Conservation (phyloP, 225 moss, liverwort and hornwort genomes). For the Rhytidiadelphus loreus region DNA sequence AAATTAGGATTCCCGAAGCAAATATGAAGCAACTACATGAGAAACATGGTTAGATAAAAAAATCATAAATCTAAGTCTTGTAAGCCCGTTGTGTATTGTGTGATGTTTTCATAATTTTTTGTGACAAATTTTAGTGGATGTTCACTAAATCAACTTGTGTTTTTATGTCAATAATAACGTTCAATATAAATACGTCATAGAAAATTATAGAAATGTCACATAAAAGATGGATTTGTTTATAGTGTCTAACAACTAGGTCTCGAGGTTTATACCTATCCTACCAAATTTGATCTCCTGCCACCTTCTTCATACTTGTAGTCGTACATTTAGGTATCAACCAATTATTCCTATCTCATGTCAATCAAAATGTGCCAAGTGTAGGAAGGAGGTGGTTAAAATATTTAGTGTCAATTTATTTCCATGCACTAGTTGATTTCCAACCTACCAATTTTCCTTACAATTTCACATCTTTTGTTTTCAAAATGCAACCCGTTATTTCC, state of each 20-base stretch:
- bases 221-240: too few relatives aligned
- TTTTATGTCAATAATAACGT: too few relatives aligned
- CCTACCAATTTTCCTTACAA: neutral
- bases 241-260: accelerated
- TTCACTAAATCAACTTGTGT: too few relatives aligned
- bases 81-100: too few relatives aligned
- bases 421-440: accelerated
- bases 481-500: accelerated
- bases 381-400: accelerated
- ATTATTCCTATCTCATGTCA: accelerated
- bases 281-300: neutral
- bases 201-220: too few relatives aligned
- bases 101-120: too few relatives aligned
- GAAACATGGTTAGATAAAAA: neutral
- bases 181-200: too few relatives aligned
- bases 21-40: accelerated
- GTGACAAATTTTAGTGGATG: too few relatives aligned
- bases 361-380: neutral
- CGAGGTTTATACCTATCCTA: accelerated
- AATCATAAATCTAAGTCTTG: neutral
- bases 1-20: neutral
- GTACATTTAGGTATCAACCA: neutral
- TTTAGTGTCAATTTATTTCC: accelerated
- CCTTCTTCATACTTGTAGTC: accelerated
- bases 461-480: neutral